Evolutionary conservation across 345 rosid species (phyloP).

Genomic region (Erucastrum elatum): DNA sequence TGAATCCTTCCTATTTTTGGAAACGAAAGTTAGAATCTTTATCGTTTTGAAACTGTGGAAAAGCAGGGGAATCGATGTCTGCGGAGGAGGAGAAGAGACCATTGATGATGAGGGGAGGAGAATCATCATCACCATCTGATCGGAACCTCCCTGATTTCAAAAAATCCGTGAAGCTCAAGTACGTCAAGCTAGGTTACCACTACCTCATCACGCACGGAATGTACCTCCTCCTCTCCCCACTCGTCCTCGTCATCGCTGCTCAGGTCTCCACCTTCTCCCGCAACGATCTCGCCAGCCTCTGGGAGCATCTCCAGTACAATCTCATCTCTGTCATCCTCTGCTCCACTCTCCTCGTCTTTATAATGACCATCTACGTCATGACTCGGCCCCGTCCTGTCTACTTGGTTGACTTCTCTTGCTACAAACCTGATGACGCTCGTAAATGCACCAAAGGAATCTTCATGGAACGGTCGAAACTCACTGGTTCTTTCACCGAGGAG

Average conservation of each 20-base stretch:
- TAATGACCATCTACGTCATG: constrained; percentile 48
- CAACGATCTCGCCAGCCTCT: constrained; percentile 42
- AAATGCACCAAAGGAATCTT: constrained; percentile 47
- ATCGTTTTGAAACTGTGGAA: not conserved
- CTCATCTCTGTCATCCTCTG: constrained; percentile 50
- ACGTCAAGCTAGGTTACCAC: constrained; percentile 74
- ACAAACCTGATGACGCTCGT: constrained; percentile 50
- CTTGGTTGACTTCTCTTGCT: constrained; percentile 55
- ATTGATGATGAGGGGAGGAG: constrained; percentile 27
- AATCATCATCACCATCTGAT: constrained; percentile 20
- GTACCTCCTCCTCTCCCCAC: constrained; percentile 58
- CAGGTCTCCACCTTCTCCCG: constrained; percentile 47
- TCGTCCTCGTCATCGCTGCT: constrained; percentile 48
- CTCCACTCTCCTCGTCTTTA: constrained; percentile 48
- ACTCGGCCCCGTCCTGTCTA: constrained; percentile 55
- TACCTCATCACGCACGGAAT: constrained; percentile 65
- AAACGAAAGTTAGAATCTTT: not conserved
- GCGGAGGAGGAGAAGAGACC: constrained; percentile 43
- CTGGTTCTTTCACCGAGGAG: constrained; percentile 52
- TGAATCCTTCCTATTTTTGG: not conserved
- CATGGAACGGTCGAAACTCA: constrained; percentile 46
- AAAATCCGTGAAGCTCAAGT: constrained; percentile 60
- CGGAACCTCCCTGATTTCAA: constrained; percentile 64
- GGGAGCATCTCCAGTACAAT: constrained; percentile 55
- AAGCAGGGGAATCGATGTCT: constrained; percentile 26